Conservation (phyloP, 352 stramenopile genomes). For the Pythium apleroticum region DNA sequence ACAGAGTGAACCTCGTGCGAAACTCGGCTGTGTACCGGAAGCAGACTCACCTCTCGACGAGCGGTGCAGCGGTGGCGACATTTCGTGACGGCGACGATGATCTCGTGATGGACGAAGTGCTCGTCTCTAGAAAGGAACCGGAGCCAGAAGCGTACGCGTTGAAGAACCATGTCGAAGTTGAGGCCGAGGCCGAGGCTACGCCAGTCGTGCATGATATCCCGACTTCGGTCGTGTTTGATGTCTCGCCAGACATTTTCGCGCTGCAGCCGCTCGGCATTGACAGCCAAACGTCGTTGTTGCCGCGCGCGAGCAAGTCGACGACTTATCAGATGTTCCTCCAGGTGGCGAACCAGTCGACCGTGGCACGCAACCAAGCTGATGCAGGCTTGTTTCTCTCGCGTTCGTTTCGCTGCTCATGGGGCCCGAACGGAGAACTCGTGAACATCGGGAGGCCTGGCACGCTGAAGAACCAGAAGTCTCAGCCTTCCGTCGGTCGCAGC, state of each 20-base stretch:
- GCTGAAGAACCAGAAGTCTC: constrained; percentile 1
- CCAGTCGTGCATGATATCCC: constrained; percentile 15
- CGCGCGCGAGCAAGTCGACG: constrained; percentile 43
- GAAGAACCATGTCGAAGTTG: background rate
- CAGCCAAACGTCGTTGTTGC: constrained; percentile 28
- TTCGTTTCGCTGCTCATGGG: constrained; percentile 83
- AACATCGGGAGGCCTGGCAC: constrained; percentile 37
- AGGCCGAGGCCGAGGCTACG: background rate
- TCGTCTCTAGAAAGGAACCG: background rate
- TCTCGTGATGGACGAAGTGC: constrained; percentile 10
- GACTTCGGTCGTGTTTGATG: constrained; percentile 25
- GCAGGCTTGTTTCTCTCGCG: constrained; percentile 72
- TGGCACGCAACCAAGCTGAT: constrained; percentile 58
- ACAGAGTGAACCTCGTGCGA: constrained; percentile 21
- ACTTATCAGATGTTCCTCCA: constrained; percentile 72
- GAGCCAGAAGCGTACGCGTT: background rate
- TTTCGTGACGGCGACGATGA: constrained; percentile 23
- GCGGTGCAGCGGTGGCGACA: constrained; percentile 13
- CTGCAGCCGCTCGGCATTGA: constrained; percentile 42
- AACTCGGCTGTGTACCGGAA: constrained; percentile 26
- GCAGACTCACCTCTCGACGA: constrained; percentile 6
- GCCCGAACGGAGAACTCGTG: constrained; percentile 70
- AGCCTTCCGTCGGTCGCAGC: constrained; percentile 3
- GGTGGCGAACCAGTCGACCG: constrained; percentile 30
- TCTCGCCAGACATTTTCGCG: constrained; percentile 6